A percentile compares a stretch with the other conserved stretches of the same genome.
phyloP scores from a whole-genome alignment of 306 rosid species.

The Alnus rubra region DNA sequence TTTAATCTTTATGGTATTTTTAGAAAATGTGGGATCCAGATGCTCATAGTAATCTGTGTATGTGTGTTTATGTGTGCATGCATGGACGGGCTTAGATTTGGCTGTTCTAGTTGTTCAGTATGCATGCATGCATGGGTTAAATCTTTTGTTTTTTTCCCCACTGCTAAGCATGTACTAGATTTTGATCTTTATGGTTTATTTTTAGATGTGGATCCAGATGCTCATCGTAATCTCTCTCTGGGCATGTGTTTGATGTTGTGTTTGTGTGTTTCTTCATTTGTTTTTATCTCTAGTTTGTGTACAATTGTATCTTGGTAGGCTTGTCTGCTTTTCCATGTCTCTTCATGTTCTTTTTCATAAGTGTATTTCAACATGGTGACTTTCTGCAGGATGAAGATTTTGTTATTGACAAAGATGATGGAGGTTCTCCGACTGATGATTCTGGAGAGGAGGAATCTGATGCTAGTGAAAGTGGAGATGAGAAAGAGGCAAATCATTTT shows the following conservation, averaged over 20 bases:
- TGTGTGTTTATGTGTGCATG: too few relatives aligned
- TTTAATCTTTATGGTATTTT: background rate
- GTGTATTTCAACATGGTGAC: constrained; percentile 23
- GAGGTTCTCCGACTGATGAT: constrained; percentile 96
- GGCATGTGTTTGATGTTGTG: background rate
- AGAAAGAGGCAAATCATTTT: constrained; percentile 66
- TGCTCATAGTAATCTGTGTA: background rate
- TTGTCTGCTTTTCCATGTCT: background rate
- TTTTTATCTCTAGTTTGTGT: constrained; percentile 17
- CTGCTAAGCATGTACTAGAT: too few relatives aligned
- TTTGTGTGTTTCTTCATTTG: background rate
- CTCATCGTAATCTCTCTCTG: too few relatives aligned
- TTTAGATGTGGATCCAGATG: too few relatives aligned
- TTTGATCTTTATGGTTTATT: too few relatives aligned
- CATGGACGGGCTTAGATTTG: too few relatives aligned
- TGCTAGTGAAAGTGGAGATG: constrained; percentile 71
- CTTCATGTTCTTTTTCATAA: constrained; percentile 18
- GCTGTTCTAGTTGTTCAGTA: background rate
- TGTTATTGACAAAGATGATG: constrained; percentile 83
- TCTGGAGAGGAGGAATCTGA: constrained; percentile 91
- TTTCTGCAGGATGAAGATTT: constrained; percentile 80
- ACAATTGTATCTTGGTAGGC: background rate
- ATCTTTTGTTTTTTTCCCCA: too few relatives aligned
- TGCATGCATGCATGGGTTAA: too few relatives aligned
- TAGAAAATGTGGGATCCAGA: background rate